These are phyloP conservation scores for Cladosporium sphaerospermum DNA, from an alignment of 2,329 filamentous ascomycete species.

Conservation along the genomic window DNA sequence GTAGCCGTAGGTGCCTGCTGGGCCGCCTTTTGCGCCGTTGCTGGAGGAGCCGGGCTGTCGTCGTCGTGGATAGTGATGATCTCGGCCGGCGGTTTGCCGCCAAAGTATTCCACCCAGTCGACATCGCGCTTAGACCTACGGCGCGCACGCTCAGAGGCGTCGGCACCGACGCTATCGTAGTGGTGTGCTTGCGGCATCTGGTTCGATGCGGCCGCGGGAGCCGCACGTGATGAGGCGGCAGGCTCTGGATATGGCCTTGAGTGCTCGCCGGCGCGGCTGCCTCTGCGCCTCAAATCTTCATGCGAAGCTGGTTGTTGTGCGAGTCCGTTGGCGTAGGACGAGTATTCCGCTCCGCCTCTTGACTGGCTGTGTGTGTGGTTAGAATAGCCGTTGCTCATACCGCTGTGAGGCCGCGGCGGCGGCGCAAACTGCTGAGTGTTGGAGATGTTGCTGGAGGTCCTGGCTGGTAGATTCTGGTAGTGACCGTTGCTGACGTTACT, in stretches of 20 bases:
- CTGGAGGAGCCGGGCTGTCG: slow-evolving; percentile 28
- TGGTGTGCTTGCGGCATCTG: slow-evolving; percentile 2
- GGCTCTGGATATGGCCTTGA: slow-evolving; percentile 12
- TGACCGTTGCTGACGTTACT: slow-evolving; percentile 29
- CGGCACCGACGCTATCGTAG: slow-evolving; percentile 2
- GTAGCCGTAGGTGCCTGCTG: slow-evolving; percentile 9
- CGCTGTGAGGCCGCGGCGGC: slow-evolving; percentile 25
- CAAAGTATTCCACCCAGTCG: slow-evolving; percentile 33
- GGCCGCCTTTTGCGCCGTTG: slow-evolving; percentile 11
- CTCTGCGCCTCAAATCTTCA: slow-evolving; percentile 25
- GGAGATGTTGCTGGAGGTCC: slow-evolving; percentile 28
- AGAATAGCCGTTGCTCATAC: slow-evolving; percentile 25
- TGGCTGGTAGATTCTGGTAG: slow-evolving; percentile 26
- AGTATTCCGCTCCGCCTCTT: slow-evolving; percentile 12
- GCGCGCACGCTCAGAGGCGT: slow-evolving; percentile 14
- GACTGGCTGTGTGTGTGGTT: slow-evolving; percentile 20
- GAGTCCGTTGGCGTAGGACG: slow-evolving; percentile 18
- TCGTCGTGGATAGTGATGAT: slow-evolving; percentile 50
- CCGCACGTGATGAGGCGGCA: slow-evolving; percentile 7
- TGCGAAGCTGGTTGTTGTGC: slow-evolving; percentile 15
- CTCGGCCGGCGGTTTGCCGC: slow-evolving; percentile 39
- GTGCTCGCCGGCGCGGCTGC: slow-evolving; percentile 22
- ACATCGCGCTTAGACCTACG: slow-evolving; percentile 23
- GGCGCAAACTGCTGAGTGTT: slow-evolving; percentile 21
- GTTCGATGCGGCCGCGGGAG: slow-evolving; percentile 8